phyloP scores from a whole-genome alignment of 441 rosid genomes.

The Rhodomyrtus psidioides region DNA sequence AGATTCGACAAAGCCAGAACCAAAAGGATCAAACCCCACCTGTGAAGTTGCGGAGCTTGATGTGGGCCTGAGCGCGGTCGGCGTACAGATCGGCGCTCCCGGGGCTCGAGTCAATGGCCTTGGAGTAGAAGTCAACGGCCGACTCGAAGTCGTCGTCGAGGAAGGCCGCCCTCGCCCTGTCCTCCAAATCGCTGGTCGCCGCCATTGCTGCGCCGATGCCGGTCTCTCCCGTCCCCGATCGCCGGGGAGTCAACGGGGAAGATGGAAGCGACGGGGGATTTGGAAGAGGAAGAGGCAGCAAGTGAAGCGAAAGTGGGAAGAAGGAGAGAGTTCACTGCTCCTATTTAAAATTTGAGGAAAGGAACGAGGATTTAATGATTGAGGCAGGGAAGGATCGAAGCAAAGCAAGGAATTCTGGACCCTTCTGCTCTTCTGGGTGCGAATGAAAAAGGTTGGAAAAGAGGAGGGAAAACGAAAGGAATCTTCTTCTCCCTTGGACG shows the following conservation, averaged over 20 bases:
- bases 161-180: conserved; percentile 34
- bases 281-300: neutral
- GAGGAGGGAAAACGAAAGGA: neutral
- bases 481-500: neutral
- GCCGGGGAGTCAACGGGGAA: neutral
- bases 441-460: neutral
- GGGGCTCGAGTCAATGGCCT: conserved; percentile 40
- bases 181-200: conserved; percentile 15
- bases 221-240: neutral
- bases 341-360: neutral
- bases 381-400: neutral
- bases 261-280: neutral
- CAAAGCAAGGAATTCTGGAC: neutral
- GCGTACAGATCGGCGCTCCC: conserved; percentile 32
- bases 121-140: conserved; percentile 32
- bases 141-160: conserved; percentile 33
- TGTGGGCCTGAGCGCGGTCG: conserved; percentile 45
- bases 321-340: neutral
- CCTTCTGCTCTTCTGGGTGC: neutral
- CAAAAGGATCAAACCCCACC: conserved; percentile 10
- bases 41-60: conserved; percentile 34
- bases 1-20: neutral
- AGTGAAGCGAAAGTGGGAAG: neutral
- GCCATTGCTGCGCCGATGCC: conserved; percentile 17
- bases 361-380: neutral